phyloP scores from a whole-genome alignment of 2,329 filamentous ascomycete genomes.

The Diaporthe vexans region DNA sequence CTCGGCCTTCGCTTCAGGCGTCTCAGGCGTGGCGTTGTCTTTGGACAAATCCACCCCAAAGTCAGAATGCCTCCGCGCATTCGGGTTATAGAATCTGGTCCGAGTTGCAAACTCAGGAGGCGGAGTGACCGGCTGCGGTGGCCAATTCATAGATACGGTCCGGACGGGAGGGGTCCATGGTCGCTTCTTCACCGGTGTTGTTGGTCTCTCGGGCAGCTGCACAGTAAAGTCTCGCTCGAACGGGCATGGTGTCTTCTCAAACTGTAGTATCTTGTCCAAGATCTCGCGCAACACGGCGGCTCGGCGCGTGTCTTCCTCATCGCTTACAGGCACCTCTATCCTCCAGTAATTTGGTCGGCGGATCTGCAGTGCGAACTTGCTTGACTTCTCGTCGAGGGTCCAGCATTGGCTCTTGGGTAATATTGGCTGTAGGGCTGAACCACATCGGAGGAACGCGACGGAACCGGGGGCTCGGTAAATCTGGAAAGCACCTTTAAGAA shows the following conservation, averaged over 20 bases:
- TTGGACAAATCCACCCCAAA: slow-evolving; percentile 35
- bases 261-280: slow-evolving; percentile 80
- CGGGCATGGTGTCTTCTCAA: slow-evolving; percentile 90
- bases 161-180: slow-evolving; percentile 73
- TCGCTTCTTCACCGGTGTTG: slow-evolving; percentile 74
- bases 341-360: slow-evolving; percentile 89
- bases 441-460: slow-evolving; percentile 89
- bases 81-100: slow-evolving; percentile 41
- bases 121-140: slow-evolving; percentile 46
- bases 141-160: slow-evolving; percentile 46
- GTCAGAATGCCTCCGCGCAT: slow-evolving; percentile 38
- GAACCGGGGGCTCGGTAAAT: slow-evolving; percentile 90
- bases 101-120: slow-evolving; percentile 41
- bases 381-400: slow-evolving; percentile 88
- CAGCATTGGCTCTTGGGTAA: slow-evolving; percentile 92
- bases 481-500: slow-evolving; percentile 66
- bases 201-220: slow-evolving; percentile 77
- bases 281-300: slow-evolving; percentile 78
- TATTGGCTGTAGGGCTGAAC: slow-evolving; percentile 86
- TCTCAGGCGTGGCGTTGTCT: slow-evolving; percentile 5
- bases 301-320: slow-evolving; percentile 72
- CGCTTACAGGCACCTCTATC: slow-evolving; percentile 82
- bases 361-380: slow-evolving; percentile 87
- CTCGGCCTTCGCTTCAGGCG: slow-evolving; percentile 25
- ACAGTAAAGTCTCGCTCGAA: slow-evolving; percentile 85